Evolutionary conservation across 352 stramenopile species (phyloP), one percentile per base, ranked within the genome.

Genomic region (Globisporangium echinulatum): DNA sequence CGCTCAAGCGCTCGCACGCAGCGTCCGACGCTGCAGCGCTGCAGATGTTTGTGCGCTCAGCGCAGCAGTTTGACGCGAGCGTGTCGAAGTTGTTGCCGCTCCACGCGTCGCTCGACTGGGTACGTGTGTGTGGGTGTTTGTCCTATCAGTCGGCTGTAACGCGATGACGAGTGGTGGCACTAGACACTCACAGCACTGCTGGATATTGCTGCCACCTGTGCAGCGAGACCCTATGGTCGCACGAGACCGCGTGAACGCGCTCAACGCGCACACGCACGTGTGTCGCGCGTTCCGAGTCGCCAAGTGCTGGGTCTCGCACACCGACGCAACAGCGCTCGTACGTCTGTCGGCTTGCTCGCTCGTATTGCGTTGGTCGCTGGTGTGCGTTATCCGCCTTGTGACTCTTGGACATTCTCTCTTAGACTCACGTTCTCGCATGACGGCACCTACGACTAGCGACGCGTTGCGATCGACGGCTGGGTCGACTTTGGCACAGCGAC

Each of bases 381-480:
- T 38, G 11, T 46, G n/a, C 0, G 39, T 37, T 33, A 33, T 33
- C 2, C 25, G 25, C 25, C 2, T 33, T 33, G 25, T 33, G 25
- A 1, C 25, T 33, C 25, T 33, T 33, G 25, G 25, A 33, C 25
- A 33, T 33, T 33, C 25, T 33, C 25, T 33, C 25, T 33, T 33
- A 1, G 25, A 33, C 25, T 33, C 25, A 33, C 25, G 25, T 33
- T 33, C 25, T 33, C 25, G 25, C 25, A 33, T 33, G 25, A 33
- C 25, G 25, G 25, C 25, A 33, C 9, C 7, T 40, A 33, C 46
- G 50, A 8, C 7, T 36, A 88, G 75, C 59, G 66, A 10, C 72
- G 67, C 5, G 67, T 81, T 50, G 53, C 57, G 49, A 68, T 85
- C 8, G 75, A 85, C 49, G 65, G 74, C 43, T 85, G 76, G 76